Evolutionary conservation across 2,329 filamentous ascomycete species (phyloP).

Genomic region (Penicillium sp.): DNA sequence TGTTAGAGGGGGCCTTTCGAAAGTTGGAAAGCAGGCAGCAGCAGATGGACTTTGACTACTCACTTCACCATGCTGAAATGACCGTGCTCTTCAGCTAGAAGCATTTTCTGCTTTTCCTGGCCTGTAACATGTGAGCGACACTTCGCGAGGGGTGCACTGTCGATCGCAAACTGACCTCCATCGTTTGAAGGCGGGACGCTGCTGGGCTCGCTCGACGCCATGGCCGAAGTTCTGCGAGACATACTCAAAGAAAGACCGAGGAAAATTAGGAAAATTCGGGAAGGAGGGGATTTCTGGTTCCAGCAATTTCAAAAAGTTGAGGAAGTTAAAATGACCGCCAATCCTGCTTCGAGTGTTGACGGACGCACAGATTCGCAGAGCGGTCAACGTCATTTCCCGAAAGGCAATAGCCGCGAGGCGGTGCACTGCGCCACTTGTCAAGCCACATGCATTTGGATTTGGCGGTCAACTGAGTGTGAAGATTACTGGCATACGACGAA

Average conservation of each 20-base stretch:
- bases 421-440: conserved; percentile 27
- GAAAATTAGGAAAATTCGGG: neutral
- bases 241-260: conserved; percentile 28
- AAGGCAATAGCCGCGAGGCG: conserved; percentile 20
- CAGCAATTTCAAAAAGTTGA: conserved; percentile 8
- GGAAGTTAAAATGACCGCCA: conserved; percentile 16
- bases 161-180: conserved; percentile 32
- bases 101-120: conserved; percentile 52
- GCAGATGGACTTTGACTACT: conserved; percentile 13
- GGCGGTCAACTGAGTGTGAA: neutral
- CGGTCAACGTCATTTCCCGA: conserved; percentile 40
- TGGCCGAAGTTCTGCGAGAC: conserved; percentile 41
- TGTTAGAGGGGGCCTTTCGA: conserved; percentile 34
- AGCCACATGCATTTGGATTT: conserved; percentile 22
- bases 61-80: conserved; percentile 55
- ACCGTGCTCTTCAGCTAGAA: conserved; percentile 49
- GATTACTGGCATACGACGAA: neutral
- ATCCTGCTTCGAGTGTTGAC: conserved; percentile 35
- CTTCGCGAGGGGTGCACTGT: conserved; percentile 4
- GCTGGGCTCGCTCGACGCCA: conserved; percentile 34
- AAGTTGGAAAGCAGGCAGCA: conserved; percentile 25
- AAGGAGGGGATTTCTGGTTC: neutral
- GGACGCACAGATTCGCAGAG: conserved; percentile 32
- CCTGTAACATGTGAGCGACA: conserved; percentile 29
- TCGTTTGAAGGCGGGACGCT: conserved; percentile 31